These are phyloP conservation scores for Fusarium sp. DNA, from an alignment of 2,329 filamentous ascomycete species.

Conservation along the genomic window DNA sequence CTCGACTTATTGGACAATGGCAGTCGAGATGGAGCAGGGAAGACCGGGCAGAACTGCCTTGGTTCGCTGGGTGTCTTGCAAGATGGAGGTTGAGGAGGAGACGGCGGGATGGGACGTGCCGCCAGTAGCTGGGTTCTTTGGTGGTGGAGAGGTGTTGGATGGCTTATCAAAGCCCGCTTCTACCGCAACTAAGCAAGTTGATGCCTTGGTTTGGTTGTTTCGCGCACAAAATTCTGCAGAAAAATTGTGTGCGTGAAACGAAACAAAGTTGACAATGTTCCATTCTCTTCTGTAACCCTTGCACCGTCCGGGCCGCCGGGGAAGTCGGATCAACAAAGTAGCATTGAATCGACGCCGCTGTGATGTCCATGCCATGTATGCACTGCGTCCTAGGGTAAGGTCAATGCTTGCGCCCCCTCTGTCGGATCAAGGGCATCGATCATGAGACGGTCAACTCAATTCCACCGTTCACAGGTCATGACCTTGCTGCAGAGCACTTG, in stretches of 20 bases:
- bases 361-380: conserved; percentile 9
- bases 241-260: conserved; percentile 2
- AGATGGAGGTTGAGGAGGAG: conserved; percentile 18
- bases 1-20: conserved; percentile 35
- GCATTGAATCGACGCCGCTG: background rate
- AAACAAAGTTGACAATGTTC: background rate
- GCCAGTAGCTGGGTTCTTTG: conserved; percentile 9
- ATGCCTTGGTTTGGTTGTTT: background rate
- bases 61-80: conserved; percentile 25
- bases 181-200: background rate
- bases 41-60: conserved; percentile 11
- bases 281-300: background rate
- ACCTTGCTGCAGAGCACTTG: conserved; percentile 19
- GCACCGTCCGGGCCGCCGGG: conserved; percentile 12
- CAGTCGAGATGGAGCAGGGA: conserved; percentile 19
- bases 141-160: background rate
- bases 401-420: conserved; percentile 1
- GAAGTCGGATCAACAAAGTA: conserved; percentile 9
- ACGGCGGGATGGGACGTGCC: conserved; percentile 41
- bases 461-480: conserved; percentile 15
- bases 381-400: conserved; percentile 28
- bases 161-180: background rate
- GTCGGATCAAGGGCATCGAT: conserved; percentile 16
- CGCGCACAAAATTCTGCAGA: background rate
- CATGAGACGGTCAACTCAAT: conserved; percentile 7